Evolutionary conservation across 2,329 filamentous ascomycete genomes (phyloP).

Genomic region (Cladosporium velox): DNA sequence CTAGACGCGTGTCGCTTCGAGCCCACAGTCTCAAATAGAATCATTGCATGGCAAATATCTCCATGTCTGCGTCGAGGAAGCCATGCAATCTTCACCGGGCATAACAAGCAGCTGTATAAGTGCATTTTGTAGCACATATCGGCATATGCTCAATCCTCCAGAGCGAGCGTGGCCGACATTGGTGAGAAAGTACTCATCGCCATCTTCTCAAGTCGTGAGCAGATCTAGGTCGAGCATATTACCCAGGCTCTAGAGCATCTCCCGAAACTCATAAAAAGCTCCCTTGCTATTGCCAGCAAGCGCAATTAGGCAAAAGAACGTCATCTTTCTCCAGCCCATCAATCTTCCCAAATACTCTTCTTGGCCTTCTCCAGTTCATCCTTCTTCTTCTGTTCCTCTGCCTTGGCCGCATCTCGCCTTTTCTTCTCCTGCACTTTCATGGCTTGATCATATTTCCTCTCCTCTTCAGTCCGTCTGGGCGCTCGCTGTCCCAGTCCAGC

Average conservation of each 20-base stretch:
- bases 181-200: neutral
- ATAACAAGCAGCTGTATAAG: neutral
- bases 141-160: neutral
- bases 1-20: neutral
- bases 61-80: neutral
- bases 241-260: neutral
- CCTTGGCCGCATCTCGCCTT: constrained; percentile 70
- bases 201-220: neutral
- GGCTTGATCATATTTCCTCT: constrained; percentile 80
- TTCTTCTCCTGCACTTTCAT: constrained; percentile 83
- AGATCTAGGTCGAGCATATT: neutral
- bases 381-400: constrained; percentile 63
- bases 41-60: neutral
- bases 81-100: neutral
- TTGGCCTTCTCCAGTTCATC: constrained; percentile 73
- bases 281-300: neutral
- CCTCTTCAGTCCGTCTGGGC: constrained; percentile 82
- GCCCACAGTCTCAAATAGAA: too few species aligned
- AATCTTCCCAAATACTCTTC: constrained; percentile 81
- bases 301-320: neutral
- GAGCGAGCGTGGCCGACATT: neutral
- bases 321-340: neutral
- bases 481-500: constrained; percentile 79
- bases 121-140: neutral
- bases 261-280: neutral